These are phyloP conservation scores for Hanseniaspora meyeri DNA, from an alignment of 805 yeast genomes.

Conservation along the genomic window DNA sequence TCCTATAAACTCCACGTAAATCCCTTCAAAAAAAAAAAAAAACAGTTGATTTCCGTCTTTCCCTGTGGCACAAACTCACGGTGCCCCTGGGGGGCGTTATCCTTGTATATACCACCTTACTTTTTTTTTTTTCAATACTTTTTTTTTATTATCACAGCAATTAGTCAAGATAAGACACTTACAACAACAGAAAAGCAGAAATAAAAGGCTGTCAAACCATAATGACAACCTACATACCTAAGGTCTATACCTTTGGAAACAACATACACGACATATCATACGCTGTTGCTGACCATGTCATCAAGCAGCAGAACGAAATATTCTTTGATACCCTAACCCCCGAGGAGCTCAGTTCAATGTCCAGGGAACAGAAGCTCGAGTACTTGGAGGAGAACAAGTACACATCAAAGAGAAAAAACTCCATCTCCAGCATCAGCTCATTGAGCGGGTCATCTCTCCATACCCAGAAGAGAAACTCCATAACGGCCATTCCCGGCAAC, in stretches of 20 bases:
- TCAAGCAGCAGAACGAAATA: slow-evolving; percentile 66
- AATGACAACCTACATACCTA: slow-evolving; percentile 90
- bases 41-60: neutral
- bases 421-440: slow-evolving; percentile 5
- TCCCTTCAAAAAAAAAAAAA: too few species aligned
- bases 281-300: slow-evolving; percentile 91
- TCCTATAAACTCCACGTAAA: too few species aligned
- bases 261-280: slow-evolving; percentile 85
- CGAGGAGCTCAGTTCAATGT: slow-evolving; percentile 18
- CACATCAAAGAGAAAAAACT: slow-evolving; percentile 16
- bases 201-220: neutral
- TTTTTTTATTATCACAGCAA: too few species aligned
- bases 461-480: slow-evolving; percentile 8
- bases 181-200: too few species aligned
- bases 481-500: slow-evolving; percentile 1
- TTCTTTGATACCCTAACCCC: slow-evolving; percentile 17
- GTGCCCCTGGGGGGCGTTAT: too few species aligned
- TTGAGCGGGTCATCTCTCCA: slow-evolving; percentile 2
- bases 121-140: too few species aligned
- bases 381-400: slow-evolving; percentile 20
- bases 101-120: too few species aligned
- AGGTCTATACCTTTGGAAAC: slow-evolving; percentile 73
- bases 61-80: neutral
- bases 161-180: too few species aligned
- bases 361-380: slow-evolving; percentile 10